Conservation (phyloP, 306 rosid species). For the Astragalus membranaceus region DNA sequence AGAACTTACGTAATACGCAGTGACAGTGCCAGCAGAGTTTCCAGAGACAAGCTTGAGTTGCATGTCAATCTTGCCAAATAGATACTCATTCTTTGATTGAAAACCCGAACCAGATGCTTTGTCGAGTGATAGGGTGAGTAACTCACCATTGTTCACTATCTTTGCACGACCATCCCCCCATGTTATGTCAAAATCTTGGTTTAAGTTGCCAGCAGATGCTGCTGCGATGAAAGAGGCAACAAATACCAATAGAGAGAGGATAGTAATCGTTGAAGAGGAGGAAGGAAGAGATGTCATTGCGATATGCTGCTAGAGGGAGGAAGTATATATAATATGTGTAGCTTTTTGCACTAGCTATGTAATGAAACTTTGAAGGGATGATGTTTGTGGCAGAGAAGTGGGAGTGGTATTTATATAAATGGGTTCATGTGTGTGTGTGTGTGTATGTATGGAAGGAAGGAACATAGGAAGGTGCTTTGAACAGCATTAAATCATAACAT, state of each 20-base stretch:
- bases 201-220: conserved; percentile 24
- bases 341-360: background rate
- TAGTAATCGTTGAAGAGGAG: background rate
- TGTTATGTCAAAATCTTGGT: conserved; percentile 34
- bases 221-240: background rate
- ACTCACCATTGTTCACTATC: conserved; percentile 35
- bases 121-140: conserved; percentile 55
- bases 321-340: background rate
- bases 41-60: conserved; percentile 63
- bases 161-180: conserved; percentile 63
- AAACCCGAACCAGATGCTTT: conserved; percentile 52
- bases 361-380: background rate
- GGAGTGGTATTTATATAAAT: conserved; percentile 8
- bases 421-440: background rate
- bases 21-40: conserved; percentile 73
- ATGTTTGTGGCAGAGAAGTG: background rate
- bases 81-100: conserved; percentile 47
- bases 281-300: conserved; percentile 13
- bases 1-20: conserved; percentile 58
- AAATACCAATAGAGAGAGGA: conserved; percentile 2
- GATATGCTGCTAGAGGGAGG: background rate
- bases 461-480: background rate
- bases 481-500: too few relatives aligned
- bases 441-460: too few relatives aligned
- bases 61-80: conserved; percentile 58